Base-by-base conservation (phyloP, 495 filamentous ascomycete species). In the Hypoxylon crocopeplum region DNA sequence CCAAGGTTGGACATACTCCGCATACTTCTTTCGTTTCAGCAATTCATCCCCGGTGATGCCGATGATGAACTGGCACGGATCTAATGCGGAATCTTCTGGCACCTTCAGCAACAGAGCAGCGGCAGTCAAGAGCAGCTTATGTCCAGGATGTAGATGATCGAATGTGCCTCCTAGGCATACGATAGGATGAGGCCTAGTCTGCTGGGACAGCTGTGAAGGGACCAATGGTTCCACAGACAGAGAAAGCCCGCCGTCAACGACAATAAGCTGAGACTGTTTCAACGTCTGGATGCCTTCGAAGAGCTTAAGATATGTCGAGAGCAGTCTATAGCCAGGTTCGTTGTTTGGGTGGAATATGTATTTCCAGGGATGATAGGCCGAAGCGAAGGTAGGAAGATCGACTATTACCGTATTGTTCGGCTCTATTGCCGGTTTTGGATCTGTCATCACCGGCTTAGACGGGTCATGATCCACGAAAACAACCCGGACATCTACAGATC, bases 151-250 rank as follows among this genome's bases (percentile, higher is more conserved):
- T 30, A 98, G 84, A 73, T 98, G 91, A 72, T 98, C 94, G 70
- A 98, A 98, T 3, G 94, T 98, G 15, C 94, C 94, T 34, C 93
- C 94, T 25, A 98, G 86, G n/a, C 84, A 86, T 25, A 96, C 88
- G 3, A 73, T 67, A 10, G 68, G 46, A 47, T 78, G 71, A 11
- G 66, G 57, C 2, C 40, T 37, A 1, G 74, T 70, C 24, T 64
- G 69, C 3, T 64, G 33, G 1, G 59, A 37, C 19, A 62, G 29
- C 1, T 54, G 20, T 1, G 45, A 19, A 20, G 53, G n/a, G 16
- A 30, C 40, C 33, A 25, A 24, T 15, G 46, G 8, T 34, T 54
- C 46, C 21, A 66, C 56, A 34, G 69, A 69, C 48, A 82, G 46
- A 17, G 71, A 73, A 25, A 84, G 53, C 1, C 81, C 82, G 5